These are phyloP conservation scores for Terfezia boudieri DNA, from an alignment of 495 filamentous ascomycete species.

Conservation along the genomic window DNA sequence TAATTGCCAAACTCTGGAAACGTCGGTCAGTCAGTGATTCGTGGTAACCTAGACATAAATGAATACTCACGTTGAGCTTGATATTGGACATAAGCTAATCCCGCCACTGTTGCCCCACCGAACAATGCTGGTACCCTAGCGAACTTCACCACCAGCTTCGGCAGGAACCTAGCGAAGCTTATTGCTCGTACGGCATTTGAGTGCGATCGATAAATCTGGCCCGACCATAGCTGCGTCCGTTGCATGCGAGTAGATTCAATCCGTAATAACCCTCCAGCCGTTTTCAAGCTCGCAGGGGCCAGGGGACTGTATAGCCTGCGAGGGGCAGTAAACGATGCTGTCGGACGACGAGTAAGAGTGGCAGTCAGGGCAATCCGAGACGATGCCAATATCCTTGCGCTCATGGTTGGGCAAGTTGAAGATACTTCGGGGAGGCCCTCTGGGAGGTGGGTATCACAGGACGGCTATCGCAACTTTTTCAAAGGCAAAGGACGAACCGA, in stretches of 20 bases:
- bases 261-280: conserved; percentile 13
- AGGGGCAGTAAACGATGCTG: not conserved
- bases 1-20: conserved; percentile 65
- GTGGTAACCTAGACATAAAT: too few species aligned
- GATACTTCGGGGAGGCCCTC: not conserved
- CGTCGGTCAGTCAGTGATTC: conserved; percentile 11
- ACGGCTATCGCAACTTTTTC: too few species aligned
- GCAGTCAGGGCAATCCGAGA: conserved; percentile 1
- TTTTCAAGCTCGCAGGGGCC: not conserved
- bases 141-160: conserved; percentile 72
- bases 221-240: conserved; percentile 8
- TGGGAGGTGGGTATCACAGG: too few species aligned
- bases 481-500: too few species aligned
- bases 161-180: conserved; percentile 70
- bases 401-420: conserved; percentile 12
- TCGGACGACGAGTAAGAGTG: conserved; percentile 5
- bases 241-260: conserved; percentile 3
- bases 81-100: conserved; percentile 81
- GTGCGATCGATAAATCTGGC: conserved; percentile 23
- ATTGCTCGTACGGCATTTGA: conserved; percentile 62
- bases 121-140: conserved; percentile 71
- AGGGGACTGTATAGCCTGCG: conserved; percentile 1
- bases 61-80: conserved; percentile 61
- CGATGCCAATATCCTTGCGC: conserved; percentile 15
- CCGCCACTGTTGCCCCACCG: conserved; percentile 67